A percentile compares a stretch with the other conserved stretches of the same genome.
These are phyloP conservation scores for Carex cristatella DNA, from an alignment of 176 grass and related monocot genomes.

Conservation along the genomic window DNA sequence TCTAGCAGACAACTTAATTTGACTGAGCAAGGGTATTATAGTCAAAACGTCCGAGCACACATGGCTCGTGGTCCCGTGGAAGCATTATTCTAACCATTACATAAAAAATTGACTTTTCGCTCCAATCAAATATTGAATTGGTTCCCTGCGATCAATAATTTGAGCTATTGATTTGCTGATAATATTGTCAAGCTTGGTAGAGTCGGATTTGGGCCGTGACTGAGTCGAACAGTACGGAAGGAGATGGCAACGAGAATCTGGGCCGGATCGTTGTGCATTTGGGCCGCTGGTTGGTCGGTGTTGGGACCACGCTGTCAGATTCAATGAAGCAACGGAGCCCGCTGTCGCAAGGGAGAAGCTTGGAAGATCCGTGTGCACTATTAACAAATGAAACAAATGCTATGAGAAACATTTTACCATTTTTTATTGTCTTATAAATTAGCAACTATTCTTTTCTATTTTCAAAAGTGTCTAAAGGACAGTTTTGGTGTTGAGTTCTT, in stretches of 20 bases:
- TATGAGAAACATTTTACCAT: no score
- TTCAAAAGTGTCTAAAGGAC: no score
- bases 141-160: not conserved
- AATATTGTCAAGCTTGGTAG: not conserved
- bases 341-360: not conserved
- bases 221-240: no score
- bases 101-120: not conserved
- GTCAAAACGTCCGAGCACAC: not conserved
- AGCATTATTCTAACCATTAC: not conserved
- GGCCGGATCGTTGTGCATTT: not conserved
- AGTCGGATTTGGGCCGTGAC: not conserved
- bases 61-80: not conserved
- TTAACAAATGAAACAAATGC: no score
- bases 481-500: no score
- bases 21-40: not conserved
- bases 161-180: not conserved
- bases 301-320: not conserved
- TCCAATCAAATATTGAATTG: not conserved
- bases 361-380: no score
- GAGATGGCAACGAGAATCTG: not conserved
- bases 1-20: not conserved
- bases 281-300: not conserved
- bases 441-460: no score
- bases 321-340: not conserved
- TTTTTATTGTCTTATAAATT: no score